Conservation (phyloP, 768 basidiomycete genomes). For the Collybia sp. region DNA sequence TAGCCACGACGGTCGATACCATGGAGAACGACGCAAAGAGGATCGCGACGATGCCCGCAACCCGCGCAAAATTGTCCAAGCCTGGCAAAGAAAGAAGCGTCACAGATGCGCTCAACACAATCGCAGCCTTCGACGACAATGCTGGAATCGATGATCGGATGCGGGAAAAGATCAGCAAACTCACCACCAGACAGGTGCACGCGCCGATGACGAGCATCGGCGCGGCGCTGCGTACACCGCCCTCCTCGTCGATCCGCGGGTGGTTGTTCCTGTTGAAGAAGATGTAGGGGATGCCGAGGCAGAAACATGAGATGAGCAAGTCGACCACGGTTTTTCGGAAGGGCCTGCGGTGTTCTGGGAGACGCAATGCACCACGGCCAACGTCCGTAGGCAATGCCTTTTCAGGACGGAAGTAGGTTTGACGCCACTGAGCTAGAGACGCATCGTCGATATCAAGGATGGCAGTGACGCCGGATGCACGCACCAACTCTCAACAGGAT, state of each 20-base stretch:
- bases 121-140: conserved; percentile 54
- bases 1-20: conserved; percentile 63
- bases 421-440: conserved; percentile 59
- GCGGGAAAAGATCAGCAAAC: conserved; percentile 1
- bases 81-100: conserved; percentile 80
- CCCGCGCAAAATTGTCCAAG: conserved; percentile 57
- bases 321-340: conserved; percentile 51
- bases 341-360: conserved; percentile 24
- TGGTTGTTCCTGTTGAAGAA: conserved; percentile 52
- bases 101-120: conserved; percentile 77
- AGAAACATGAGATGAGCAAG: conserved; percentile 56
- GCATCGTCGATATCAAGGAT: background rate
- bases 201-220: conserved; percentile 64
- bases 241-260: conserved; percentile 57
- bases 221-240: conserved; percentile 42
- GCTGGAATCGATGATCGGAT: conserved; percentile 6
- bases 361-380: conserved; percentile 16
- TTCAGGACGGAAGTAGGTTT: conserved; percentile 62
- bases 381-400: conserved; percentile 61
- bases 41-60: conserved; percentile 64
- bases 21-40: conserved; percentile 68
- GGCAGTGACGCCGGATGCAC: conserved; percentile 17
- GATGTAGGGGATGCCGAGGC: conserved; percentile 77
- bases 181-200: conserved; percentile 38
- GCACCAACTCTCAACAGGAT: conserved; percentile 65